A percentile compares a stretch with the other conserved stretches of the same genome.
phyloP scores from a whole-genome alignment of 2,329 filamentous ascomycete genomes.

The Fusarium continuum region DNA sequence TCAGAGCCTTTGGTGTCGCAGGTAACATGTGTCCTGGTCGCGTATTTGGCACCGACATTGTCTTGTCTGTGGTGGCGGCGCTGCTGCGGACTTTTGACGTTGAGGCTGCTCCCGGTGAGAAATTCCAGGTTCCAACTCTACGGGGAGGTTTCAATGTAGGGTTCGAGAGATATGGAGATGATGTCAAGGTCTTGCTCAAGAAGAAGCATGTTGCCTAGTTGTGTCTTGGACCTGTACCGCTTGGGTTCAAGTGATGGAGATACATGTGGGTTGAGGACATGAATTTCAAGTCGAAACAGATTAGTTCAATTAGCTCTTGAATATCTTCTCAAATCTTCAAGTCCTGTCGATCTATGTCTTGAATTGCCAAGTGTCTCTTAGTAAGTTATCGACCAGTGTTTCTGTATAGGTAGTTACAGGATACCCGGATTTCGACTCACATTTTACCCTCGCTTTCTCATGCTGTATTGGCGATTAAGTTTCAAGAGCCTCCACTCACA shows the following conservation, averaged over 20 bases:
- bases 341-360: no score
- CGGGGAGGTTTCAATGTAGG: constrained; percentile 45
- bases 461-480: no score
- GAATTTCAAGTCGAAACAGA: background rate
- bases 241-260: background rate
- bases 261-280: fast-evolving
- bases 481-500: no score
- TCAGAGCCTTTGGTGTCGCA: constrained; percentile 46
- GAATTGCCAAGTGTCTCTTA: no score
- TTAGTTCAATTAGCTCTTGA: background rate
- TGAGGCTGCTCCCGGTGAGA: constrained; percentile 18
- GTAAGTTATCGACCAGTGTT: no score
- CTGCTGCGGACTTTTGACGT: constrained; percentile 44
- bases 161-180: constrained; percentile 44
- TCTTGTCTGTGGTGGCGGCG: constrained; percentile 41
- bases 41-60: constrained; percentile 44
- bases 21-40: constrained; percentile 47
- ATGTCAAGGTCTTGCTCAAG: constrained; percentile 41
- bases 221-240: fast-evolving
- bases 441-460: no score
- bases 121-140: constrained; percentile 37
- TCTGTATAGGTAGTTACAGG: no score
- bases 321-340: background rate
- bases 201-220: constrained; percentile 9
- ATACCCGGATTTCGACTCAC: no score